A percentile compares a stretch with the other conserved stretches of the same genome.
These are phyloP conservation scores for Teratosphaeriaceae sp. DNA, from an alignment of 2,329 filamentous ascomycete species.

Conservation along the genomic window DNA sequence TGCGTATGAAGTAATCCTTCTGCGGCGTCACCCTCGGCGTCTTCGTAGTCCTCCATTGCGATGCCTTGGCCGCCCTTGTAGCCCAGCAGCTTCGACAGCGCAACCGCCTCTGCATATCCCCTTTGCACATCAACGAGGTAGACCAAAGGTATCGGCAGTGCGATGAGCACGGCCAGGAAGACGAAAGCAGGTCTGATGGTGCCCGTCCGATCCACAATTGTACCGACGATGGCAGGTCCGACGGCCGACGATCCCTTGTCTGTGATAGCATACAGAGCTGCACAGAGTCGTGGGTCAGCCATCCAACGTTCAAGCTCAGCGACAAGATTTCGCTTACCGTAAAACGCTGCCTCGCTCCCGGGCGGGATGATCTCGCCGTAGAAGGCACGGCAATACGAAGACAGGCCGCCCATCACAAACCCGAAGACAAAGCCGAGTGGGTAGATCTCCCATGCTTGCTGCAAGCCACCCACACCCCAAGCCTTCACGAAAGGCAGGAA, in stretches of 20 bases:
- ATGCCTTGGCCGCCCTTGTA: neutral
- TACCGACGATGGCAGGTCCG: constrained; percentile 86
- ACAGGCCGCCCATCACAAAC: constrained; percentile 82
- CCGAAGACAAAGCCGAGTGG: constrained; percentile 85
- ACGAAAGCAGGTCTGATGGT: constrained; percentile 65
- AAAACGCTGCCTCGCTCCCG: constrained; percentile 91
- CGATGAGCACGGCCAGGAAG: constrained; percentile 78
- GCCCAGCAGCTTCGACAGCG: constrained; percentile 19
- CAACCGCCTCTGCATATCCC: constrained; percentile 36
- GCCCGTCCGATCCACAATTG: constrained; percentile 67
- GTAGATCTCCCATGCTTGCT: constrained; percentile 95
- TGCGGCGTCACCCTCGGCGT: neutral
- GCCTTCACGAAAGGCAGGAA: constrained; percentile 75
- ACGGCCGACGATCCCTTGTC: constrained; percentile 95
- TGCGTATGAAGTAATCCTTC: neutral
- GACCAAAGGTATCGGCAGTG: constrained; percentile 76
- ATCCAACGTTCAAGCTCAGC: no score
- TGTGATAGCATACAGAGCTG: constrained; percentile 94
- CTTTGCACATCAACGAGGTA: constrained; percentile 74
- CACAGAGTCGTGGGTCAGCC: no score
- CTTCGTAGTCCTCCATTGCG: constrained; percentile 7
- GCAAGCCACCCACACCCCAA: constrained; percentile 72
- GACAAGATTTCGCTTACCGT: no score
- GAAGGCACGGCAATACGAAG: constrained; percentile 83
- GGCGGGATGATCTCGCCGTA: constrained; percentile 92